phyloP scores from a whole-genome alignment of 768 basidiomycete genomes.

The Boletus barrowsii region DNA sequence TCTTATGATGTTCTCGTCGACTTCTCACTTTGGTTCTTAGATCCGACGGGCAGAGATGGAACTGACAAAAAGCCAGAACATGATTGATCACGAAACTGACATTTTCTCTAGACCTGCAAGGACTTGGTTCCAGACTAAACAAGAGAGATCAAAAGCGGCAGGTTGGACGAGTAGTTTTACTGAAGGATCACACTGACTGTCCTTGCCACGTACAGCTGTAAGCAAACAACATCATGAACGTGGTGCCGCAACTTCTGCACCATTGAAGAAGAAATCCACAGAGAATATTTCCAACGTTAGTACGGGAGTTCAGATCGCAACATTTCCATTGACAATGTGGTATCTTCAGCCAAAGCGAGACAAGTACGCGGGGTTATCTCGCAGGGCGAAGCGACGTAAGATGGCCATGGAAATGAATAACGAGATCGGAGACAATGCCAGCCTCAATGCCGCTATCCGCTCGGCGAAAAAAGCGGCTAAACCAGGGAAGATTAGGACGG shows the following conservation, averaged over 20 bases:
- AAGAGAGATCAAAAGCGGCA: conserved; percentile 78
- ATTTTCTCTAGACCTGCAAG: conserved; percentile 91
- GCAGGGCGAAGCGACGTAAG: conserved; percentile 84
- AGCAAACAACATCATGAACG: conserved; percentile 76
- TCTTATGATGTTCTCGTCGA: not conserved
- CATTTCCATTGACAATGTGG: conserved; percentile 3
- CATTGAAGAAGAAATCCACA: conserved; percentile 37
- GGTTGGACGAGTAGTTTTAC: conserved; percentile 42
- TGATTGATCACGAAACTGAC: conserved; percentile 89
- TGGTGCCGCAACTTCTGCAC: conserved; percentile 39
- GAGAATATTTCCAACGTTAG: conserved; percentile 42
- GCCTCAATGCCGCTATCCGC: conserved; percentile 74
- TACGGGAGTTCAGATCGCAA: not conserved
- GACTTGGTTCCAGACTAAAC: conserved; percentile 96
- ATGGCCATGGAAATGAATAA: conserved; percentile 80
- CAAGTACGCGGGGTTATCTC: conserved; percentile 79
- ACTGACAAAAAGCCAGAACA: conserved; percentile 89
- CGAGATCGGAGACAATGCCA: conserved; percentile 50
- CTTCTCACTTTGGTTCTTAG: conserved; percentile 38
- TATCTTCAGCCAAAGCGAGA: conserved; percentile 65
- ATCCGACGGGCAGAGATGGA: conserved; percentile 94
- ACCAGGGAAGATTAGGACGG: conserved; percentile 71
- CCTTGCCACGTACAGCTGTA: conserved; percentile 44
- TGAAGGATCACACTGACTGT: conserved; percentile 7
- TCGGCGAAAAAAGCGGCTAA: conserved; percentile 78